These are phyloP conservation scores for Colletotrichum caudatum DNA, from an alignment of 2,329 filamentous ascomycete species.

Conservation along the genomic window DNA sequence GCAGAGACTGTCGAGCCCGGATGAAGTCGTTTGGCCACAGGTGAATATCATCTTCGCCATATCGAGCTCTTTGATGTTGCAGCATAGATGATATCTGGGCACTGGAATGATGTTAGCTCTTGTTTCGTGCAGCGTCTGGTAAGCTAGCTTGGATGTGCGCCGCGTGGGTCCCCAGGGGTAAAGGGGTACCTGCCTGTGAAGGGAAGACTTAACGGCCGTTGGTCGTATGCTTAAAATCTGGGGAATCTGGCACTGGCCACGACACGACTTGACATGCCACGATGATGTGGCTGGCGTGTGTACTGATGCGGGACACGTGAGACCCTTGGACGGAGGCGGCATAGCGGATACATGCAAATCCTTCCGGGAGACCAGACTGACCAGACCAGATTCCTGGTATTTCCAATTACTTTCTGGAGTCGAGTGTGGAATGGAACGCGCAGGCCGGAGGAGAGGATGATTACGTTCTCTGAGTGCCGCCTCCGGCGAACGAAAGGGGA, in stretches of 20 bases:
- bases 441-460: background rate
- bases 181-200: background rate
- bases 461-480: conserved; percentile 23
- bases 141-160: background rate
- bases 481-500: conserved; percentile 24
- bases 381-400: no score
- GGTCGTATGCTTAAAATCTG: conserved; percentile 23
- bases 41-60: background rate
- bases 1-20: background rate
- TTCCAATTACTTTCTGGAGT: background rate
- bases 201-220: background rate
- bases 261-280: background rate
- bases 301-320: background rate
- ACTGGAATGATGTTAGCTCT: background rate
- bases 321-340: background rate
- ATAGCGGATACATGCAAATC: conserved; percentile 1
- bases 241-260: conserved; percentile 16
- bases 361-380: background rate
- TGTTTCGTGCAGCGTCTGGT: background rate
- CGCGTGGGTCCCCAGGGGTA: background rate
- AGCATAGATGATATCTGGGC: no score
- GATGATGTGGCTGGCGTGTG: conserved; percentile 9
- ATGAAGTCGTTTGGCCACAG: background rate
- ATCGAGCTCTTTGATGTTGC: background rate
- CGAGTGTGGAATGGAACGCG: no score